Conservation (phyloP, 805 yeast species). For the Lipomyces orientalis region DNA sequence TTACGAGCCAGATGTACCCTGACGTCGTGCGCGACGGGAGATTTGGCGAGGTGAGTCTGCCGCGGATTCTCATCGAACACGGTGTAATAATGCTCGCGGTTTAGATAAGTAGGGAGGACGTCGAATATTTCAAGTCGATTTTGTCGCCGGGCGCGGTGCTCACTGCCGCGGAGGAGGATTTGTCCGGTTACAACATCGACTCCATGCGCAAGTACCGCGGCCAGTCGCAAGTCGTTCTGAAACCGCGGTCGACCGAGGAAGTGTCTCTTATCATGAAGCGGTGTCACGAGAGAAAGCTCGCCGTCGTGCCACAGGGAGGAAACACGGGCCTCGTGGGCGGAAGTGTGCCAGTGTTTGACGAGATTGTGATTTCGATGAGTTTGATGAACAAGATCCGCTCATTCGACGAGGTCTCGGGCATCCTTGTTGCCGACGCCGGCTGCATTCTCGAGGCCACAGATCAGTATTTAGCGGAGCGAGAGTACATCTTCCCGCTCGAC, state of each 20-base stretch:
- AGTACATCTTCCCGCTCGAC: constrained; percentile 90
- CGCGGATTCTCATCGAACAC: neutral
- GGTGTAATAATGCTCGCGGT: neutral
- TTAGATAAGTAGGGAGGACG: constrained; percentile 51
- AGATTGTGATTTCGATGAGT: constrained; percentile 73
- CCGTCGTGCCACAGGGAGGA: constrained; percentile 97
- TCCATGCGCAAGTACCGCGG: constrained; percentile 95
- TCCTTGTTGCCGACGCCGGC: constrained; percentile 89
- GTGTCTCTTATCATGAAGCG: constrained; percentile 76
- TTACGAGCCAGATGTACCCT: constrained; percentile 40
- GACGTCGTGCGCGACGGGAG: constrained; percentile 38
- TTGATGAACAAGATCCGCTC: constrained; percentile 78
- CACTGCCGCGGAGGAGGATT: constrained; percentile 61
- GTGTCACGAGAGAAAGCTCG: constrained; percentile 76
- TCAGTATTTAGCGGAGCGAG: constrained; percentile 73
- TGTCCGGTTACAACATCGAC: constrained; percentile 80
- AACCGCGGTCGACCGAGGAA: constrained; percentile 81
- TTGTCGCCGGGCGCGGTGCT: constrained; percentile 58
- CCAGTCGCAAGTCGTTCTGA: constrained; percentile 77
- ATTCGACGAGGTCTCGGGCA: constrained; percentile 83
- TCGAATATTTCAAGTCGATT: constrained; percentile 64
- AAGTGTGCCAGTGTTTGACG: constrained; percentile 89
- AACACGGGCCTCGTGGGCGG: constrained; percentile 97
- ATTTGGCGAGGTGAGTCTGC: constrained; percentile 26
- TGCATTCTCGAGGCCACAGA: constrained; percentile 87